Percentiles rank a stretch among this genome's conserved stretches.
Evolutionary conservation across 139 green algal species (phyloP).

Genomic region (Tetraselmis striata): DNA sequence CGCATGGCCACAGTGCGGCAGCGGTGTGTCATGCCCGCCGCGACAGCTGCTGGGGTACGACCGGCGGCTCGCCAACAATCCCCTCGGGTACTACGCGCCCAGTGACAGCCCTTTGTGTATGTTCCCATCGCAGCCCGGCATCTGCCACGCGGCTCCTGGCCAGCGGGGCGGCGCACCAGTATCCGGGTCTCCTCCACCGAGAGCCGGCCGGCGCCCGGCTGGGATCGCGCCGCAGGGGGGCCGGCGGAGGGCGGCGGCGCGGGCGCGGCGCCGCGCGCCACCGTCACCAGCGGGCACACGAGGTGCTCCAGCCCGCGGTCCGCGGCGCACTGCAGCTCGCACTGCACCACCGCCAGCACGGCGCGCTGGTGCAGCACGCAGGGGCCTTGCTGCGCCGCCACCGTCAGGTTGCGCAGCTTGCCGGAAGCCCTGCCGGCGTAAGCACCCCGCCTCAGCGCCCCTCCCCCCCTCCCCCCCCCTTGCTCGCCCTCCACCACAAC

Average conservation of each 20-base stretch:
- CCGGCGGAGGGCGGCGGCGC: not conserved
- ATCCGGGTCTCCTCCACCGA: slow-evolving; percentile 19
- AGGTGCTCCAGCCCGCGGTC: slow-evolving; percentile 26
- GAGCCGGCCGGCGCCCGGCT: not conserved
- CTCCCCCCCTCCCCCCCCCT: not conserved
- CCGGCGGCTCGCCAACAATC: too few species aligned
- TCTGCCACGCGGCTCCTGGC: too few species aligned
- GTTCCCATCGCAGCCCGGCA: too few species aligned
- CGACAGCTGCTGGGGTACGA: too few species aligned
- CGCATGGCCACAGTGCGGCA: too few species aligned
- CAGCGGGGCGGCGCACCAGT: not conserved
- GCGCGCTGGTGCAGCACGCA: slow-evolving; percentile 27
- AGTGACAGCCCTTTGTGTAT: too few species aligned
- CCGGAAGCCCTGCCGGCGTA: slow-evolving; percentile 14
- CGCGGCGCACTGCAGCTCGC: slow-evolving; percentile 17
- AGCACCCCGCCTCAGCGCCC: not conserved
- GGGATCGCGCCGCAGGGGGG: not conserved
- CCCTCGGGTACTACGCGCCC: too few species aligned
- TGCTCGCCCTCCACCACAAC: not conserved
- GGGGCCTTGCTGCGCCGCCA: slow-evolving; percentile 11
- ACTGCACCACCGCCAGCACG: slow-evolving; percentile 22
- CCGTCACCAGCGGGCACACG: slow-evolving; percentile 22
- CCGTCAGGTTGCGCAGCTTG: slow-evolving; percentile 25
- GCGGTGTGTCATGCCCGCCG: too few species aligned
- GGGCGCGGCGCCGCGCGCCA: slow-evolving; percentile 1